Evolutionary conservation across 768 basidiomycete genomes (phyloP), one percentile per base, ranked within the genome.

Genomic region (Boletus insuetus): DNA sequence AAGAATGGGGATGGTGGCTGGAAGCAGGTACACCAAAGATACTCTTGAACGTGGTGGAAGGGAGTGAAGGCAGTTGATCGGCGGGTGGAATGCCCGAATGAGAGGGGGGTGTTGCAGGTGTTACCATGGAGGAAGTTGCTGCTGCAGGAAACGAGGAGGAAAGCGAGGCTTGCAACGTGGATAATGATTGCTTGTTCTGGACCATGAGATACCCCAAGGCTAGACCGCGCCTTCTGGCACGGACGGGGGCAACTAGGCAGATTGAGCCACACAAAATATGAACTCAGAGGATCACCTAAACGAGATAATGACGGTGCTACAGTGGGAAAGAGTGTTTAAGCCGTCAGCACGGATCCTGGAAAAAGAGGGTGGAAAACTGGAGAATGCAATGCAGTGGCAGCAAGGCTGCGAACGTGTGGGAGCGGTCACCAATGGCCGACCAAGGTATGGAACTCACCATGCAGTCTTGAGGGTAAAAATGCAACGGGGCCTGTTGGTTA

Each of bases 91-190:
- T 73, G 71, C 77, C 75, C 63, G 77, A 75, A 66, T 64, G 70
- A 54, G 75, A 70, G 56, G 69, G 66, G 48, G 67, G 61, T 46
- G 66, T 67, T 62, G 69, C 69, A 60, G 67, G 74, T 59, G 71
- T 67, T 67, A 72, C 67, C 72, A 74, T 75, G 63, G 74, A 72
- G 53, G 75, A 69, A 57, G 67, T 72, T 61, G 71, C 67, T 56
- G 77, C 73, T 64, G 79, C 74, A 59, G 75, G 66, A 65, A 79
- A 75, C 59, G 79, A 77, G 68, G 77, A 75, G 32, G 74, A 71
- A 55, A 72, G 69, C 43, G 77, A 76, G 66, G 71, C 70, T 50
- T 68, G 64, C 55, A 79, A 76, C 61, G 69, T 68, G 62, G 74
- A 69, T 55, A 70, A 60, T 51, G 72, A 70, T 62, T 77, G 67